Percentiles rank a stretch among this genome's conserved stretches.
These are phyloP conservation scores for Clonostachys chloroleuca DNA, from an alignment of 2,329 filamentous ascomycete genomes.

Conservation along the genomic window DNA sequence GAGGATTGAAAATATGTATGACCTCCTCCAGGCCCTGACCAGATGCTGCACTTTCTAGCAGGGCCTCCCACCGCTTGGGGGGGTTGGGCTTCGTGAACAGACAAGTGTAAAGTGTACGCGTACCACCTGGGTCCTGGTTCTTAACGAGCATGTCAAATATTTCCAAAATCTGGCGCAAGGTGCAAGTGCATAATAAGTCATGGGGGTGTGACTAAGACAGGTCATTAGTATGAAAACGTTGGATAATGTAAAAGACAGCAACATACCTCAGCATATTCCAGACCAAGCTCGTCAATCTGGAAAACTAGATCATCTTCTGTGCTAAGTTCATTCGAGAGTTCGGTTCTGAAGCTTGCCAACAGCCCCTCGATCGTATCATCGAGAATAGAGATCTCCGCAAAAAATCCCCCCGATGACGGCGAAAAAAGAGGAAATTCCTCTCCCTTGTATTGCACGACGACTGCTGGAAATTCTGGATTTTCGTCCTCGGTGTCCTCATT, in stretches of 20 bases:
- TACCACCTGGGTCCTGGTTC: slow-evolving; percentile 33
- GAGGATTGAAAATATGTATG: slow-evolving; percentile 25
- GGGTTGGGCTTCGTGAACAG: slow-evolving; percentile 32
- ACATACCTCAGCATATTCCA: slow-evolving; percentile 48
- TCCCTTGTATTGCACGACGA: slow-evolving; percentile 36
- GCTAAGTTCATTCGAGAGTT: slow-evolving; percentile 38
- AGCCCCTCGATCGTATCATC: slow-evolving; percentile 38
- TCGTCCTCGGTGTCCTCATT: not conserved
- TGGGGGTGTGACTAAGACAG: slow-evolving; percentile 23
- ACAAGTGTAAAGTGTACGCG: slow-evolving; percentile 33
- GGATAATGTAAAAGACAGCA: not conserved
- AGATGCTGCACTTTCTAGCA: slow-evolving; percentile 34
- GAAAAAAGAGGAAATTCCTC: slow-evolving; percentile 37
- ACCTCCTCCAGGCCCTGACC: slow-evolving; percentile 35
- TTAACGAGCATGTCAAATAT: slow-evolving; percentile 36
- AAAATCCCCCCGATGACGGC: slow-evolving; percentile 31
- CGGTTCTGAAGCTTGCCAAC: slow-evolving; percentile 35
- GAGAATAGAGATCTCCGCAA: slow-evolving; percentile 33
- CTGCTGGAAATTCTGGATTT: slow-evolving; percentile 21
- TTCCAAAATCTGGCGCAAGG: slow-evolving; percentile 32
- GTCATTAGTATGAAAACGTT: slow-evolving; percentile 14
- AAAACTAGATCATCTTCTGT: slow-evolving; percentile 44
- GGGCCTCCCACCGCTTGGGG: slow-evolving; percentile 28
- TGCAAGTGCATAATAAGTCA: slow-evolving; percentile 26
- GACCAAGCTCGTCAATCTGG: slow-evolving; percentile 44